Conservation (phyloP, 176 grass and related monocot genomes). For the Aegilops longissima region DNA sequence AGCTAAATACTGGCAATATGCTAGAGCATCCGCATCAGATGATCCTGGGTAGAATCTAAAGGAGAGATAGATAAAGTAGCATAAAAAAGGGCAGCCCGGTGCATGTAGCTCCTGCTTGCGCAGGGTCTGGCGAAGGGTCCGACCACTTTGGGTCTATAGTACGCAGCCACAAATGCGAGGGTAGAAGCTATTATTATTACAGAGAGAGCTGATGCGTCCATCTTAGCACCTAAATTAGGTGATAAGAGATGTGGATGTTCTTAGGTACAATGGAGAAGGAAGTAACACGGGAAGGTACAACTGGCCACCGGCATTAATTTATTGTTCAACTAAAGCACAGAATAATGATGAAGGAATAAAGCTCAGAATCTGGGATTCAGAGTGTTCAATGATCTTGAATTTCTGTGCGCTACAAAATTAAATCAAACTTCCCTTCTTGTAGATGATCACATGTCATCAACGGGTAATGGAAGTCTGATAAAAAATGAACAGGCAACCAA, state of each 20-base stretch:
- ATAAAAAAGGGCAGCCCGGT: too few species aligned
- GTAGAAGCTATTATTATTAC: background rate
- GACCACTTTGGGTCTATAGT: too few species aligned
- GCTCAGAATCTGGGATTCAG: background rate
- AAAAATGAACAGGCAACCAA: background rate
- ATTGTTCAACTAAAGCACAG: background rate
- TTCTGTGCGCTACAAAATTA: background rate
- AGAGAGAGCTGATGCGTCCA: constrained; percentile 1
- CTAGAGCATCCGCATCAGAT: background rate
- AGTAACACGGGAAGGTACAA: background rate
- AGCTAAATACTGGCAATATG: constrained; percentile 9
- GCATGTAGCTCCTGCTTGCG: too few species aligned
- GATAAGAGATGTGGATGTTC: constrained; percentile 1
- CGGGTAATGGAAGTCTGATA: background rate
- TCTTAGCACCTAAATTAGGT: constrained; percentile 6
- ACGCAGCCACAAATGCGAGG: background rate
- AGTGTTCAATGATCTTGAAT: background rate
- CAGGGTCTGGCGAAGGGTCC: too few species aligned
- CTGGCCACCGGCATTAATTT: constrained; percentile 9
- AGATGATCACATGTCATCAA: constrained; percentile 1
- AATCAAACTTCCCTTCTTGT: constrained; percentile 7
- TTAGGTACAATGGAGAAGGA: background rate
- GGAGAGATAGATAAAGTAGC: background rate
- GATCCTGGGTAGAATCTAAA: background rate
- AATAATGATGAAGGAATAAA: background rate